These are phyloP conservation scores for Cercospora brassicicola DNA, from an alignment of 2,329 filamentous ascomycete species.

Conservation along the genomic window DNA sequence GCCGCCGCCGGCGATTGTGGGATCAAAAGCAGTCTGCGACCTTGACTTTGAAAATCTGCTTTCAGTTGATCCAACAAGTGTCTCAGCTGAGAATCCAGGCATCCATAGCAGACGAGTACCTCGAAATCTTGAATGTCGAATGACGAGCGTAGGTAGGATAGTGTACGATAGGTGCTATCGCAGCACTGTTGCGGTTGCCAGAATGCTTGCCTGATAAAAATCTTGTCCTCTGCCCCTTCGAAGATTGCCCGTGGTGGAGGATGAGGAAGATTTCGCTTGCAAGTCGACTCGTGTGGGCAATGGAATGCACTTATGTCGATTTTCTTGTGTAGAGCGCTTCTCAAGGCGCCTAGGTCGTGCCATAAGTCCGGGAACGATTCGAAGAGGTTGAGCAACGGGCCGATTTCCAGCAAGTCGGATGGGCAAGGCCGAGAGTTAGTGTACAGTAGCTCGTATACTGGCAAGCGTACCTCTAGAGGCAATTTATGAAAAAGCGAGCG, in stretches of 20 bases:
- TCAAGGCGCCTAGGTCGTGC: neutral
- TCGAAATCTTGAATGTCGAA: neutral
- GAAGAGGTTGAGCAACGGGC: neutral
- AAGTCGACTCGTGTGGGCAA: neutral
- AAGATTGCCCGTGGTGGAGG: neutral
- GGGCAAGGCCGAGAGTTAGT: neutral
- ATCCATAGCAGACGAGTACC: neutral
- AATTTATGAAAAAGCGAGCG: neutral
- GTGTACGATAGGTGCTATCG: neutral
- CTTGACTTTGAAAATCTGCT: neutral
- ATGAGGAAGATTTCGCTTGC: neutral
- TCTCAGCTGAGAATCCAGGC: neutral
- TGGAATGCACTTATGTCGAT: neutral
- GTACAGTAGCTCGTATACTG: neutral
- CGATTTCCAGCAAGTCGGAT: neutral
- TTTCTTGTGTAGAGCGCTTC: neutral
- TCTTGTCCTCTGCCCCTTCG: neutral
- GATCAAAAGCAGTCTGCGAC: neutral
- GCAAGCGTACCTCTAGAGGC: neutral
- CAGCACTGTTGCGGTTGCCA: neutral
- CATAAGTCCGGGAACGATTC: neutral
- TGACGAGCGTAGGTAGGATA: neutral
- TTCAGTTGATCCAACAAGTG: neutral
- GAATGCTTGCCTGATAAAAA: neutral
- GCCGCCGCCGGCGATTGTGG: neutral